Evolutionary conservation across 208 protist genomes (phyloP).

Genomic region (Borovskyia barvae): DNA sequence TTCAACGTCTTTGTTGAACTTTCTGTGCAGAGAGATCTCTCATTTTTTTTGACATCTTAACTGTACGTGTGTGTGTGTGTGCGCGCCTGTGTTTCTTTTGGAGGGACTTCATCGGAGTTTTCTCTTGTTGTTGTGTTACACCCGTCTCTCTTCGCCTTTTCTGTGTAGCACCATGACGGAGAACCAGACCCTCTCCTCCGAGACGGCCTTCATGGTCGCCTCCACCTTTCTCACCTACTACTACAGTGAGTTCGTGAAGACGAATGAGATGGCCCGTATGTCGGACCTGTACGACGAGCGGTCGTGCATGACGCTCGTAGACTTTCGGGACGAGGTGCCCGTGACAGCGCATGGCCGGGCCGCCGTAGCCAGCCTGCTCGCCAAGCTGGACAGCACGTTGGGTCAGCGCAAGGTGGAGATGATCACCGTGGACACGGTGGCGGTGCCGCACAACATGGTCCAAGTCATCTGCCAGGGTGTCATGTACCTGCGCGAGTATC

Average conservation of each 20-base stretch:
- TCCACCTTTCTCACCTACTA: slow-evolving; percentile 73
- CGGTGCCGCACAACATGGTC: slow-evolving; percentile 59
- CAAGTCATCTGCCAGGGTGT: slow-evolving; percentile 75
- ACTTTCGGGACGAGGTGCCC: slow-evolving; percentile 52
- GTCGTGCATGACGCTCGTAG: slow-evolving; percentile 55
- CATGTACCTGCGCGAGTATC: slow-evolving; percentile 56
- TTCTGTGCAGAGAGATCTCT: no score
- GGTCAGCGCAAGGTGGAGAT: slow-evolving; percentile 79
- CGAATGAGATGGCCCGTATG: slow-evolving; percentile 38
- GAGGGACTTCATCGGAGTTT: background rate
- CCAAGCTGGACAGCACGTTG: slow-evolving; percentile 47
- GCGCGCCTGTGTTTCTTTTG: no score
- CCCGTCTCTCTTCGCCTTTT: background rate
- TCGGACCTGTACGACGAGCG: slow-evolving; percentile 68
- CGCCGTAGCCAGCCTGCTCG: slow-evolving; percentile 51
- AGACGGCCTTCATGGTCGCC: slow-evolving; percentile 50
- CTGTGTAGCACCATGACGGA: slow-evolving; percentile 14
- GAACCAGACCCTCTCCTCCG: slow-evolving; percentile 27
- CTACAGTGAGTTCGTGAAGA: slow-evolving; percentile 79
- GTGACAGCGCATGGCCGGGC: slow-evolving; percentile 42
- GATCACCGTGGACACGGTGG: slow-evolving; percentile 64
- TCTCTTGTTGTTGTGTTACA: slow-evolving; percentile 1
- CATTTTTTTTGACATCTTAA: no score
- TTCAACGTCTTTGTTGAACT: no score
- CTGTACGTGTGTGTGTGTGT: no score